Base-by-base conservation (phyloP, 2,329 filamentous ascomycete species). In the Esteya vermicola region DNA sequence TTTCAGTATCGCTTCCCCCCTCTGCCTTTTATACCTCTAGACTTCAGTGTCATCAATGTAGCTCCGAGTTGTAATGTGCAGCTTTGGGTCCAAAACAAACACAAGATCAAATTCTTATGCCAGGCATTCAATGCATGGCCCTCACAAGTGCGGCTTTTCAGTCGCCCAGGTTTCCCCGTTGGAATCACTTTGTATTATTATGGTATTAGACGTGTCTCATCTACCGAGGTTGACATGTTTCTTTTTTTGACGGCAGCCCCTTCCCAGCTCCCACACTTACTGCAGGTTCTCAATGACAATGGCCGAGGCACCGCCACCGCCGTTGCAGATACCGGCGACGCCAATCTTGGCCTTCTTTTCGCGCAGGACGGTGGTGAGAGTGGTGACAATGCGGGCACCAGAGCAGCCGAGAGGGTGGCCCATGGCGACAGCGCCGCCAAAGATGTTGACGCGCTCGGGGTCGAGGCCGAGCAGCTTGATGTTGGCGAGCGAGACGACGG, bases 251-350 rank as follows among this genome's bases (percentile, higher is more conserved):
- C 19, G 9, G 13, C 21, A 19, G 31, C 27, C 20, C 10, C 14
- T 13, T 16, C 21, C n/a, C n/a, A n/a, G 20, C 20, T 38, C 16
- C 3, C 31, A 30, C 40, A 53, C 57, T 61, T 63, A 74, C 62
- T 73, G 68, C 54, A 77, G 57, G 56, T 60, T 76, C 70, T 98
- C 91, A 54, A 98, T 76, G 47, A 98, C 85, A 50, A 98, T 67
- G 43, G 91, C 91, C 54, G 85, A 93, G 44, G 91, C 91, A 58
- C 91, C 91, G 52, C 91, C 91, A 43, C 91, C 91, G 49, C 91
- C 91, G 62, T 98, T 98, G 77, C 91, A 98, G 57, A 98, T 96
- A 55, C 85, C 91, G 30, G 84, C 89, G 55, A 78, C 83, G 42
- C 91, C 91, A 59, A 96, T 79, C 78, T 93, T 95, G 54, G 78